phyloP scores from a whole-genome alignment of 169 alveolate genomes.

The Plasmodium vivax region DNA sequence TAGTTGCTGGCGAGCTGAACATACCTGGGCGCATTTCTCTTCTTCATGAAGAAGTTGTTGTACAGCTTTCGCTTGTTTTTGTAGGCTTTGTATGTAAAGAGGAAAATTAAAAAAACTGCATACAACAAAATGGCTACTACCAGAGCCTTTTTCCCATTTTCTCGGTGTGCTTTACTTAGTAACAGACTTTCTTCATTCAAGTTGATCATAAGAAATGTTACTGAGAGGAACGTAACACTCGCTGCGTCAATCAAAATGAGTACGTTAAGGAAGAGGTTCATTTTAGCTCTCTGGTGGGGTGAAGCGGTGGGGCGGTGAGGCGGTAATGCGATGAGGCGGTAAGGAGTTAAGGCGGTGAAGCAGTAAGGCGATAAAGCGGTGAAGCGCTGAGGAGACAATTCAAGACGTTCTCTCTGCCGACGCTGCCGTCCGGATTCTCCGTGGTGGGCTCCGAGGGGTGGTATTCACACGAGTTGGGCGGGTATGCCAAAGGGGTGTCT shows the following conservation, averaged over 20 bases:
- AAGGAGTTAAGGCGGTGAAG: background rate
- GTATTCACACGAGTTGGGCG: background rate
- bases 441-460: background rate
- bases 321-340: background rate
- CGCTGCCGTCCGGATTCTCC: background rate
- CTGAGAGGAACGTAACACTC: slow-evolving; percentile 68
- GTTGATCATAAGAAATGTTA: slow-evolving; percentile 70
- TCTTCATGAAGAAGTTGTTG: slow-evolving; percentile 61
- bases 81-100: slow-evolving; percentile 67
- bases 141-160: slow-evolving; percentile 74
- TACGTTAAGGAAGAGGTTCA: slow-evolving; percentile 71
- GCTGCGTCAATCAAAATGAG: slow-evolving; percentile 74
- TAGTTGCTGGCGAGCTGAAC: slow-evolving; percentile 64
- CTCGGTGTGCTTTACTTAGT: slow-evolving; percentile 54
- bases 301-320: background rate
- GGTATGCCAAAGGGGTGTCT: background rate
- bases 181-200: slow-evolving; percentile 59
- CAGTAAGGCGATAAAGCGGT: too few relatives aligned
- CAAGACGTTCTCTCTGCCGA: background rate
- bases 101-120: slow-evolving; percentile 39
- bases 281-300: slow-evolving; percentile 14
- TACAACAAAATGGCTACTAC: slow-evolving; percentile 58
- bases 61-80: slow-evolving; percentile 58
- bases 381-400: background rate
- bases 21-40: slow-evolving; percentile 57